Percentiles rank a stretch among this genome's conserved stretches.
Evolutionary conservation across 352 stramenopile genomes (phyloP).

Genomic region (Globisporangium polare): DNA sequence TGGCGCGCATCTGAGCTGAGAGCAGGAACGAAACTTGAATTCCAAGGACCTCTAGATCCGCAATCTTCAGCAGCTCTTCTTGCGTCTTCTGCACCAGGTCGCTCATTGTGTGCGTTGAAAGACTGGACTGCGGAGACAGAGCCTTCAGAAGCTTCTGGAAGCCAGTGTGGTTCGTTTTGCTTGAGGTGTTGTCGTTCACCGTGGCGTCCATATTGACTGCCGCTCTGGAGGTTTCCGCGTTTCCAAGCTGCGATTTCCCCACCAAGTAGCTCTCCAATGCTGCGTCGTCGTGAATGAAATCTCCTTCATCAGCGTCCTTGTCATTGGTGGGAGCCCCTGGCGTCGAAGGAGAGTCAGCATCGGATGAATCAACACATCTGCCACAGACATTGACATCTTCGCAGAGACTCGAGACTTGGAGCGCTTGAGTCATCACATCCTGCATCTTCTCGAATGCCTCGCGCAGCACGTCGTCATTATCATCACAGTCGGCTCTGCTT

Average conservation of each 20-base stretch:
- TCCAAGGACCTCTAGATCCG: slow-evolving; percentile 13
- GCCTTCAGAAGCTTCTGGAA: slow-evolving; percentile 9
- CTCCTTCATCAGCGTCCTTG: not conserved
- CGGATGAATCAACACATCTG: not conserved
- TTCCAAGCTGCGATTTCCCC: not conserved
- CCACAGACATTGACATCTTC: not conserved
- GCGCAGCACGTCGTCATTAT: not conserved
- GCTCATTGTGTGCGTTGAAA: not conserved
- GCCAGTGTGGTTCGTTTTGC: too few relatives aligned
- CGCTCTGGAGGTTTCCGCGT: too few relatives aligned
- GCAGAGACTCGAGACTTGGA: not conserved
- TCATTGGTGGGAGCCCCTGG: too few relatives aligned
- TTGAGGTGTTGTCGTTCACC: not conserved
- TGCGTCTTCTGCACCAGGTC: slow-evolving; percentile 19
- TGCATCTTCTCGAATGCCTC: slow-evolving; percentile 1
- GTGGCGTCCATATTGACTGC: not conserved
- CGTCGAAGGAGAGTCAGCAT: not conserved
- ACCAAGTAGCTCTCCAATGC: slow-evolving; percentile 11
- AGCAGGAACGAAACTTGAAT: slow-evolving; percentile 33
- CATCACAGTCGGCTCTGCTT: not conserved
- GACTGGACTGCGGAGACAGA: not conserved
- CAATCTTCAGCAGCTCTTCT: slow-evolving; percentile 20
- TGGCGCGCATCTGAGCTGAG: slow-evolving; percentile 20
- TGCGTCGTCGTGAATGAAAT: not conserved
- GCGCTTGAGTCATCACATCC: not conserved